These are phyloP conservation scores for Mollisia scopiformis DNA, from an alignment of 2,329 filamentous ascomycete species.

Conservation along the genomic window DNA sequence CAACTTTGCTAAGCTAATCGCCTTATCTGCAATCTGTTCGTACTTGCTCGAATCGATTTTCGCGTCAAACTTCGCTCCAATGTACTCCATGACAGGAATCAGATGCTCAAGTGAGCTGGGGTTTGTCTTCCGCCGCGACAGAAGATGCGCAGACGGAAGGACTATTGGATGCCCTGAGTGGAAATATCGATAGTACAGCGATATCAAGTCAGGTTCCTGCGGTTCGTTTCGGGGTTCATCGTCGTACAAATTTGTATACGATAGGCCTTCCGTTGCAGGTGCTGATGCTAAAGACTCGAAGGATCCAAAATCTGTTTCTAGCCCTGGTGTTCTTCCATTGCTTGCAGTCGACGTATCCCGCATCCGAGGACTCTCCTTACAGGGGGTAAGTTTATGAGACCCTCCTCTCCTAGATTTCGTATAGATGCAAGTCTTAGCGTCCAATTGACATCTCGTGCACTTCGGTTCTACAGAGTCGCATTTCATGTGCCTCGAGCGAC, in stretches of 20 bases:
- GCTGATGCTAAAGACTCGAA: neutral
- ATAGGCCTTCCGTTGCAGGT: neutral
- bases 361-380: neutral
- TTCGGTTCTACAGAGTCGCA: constrained; percentile 53
- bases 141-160: constrained; percentile 33
- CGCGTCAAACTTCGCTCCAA: constrained; percentile 33
- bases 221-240: neutral
- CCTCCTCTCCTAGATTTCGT: constrained; percentile 53
- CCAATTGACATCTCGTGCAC: constrained; percentile 48
- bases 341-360: neutral
- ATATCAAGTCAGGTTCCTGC: neutral
- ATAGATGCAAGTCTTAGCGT: constrained; percentile 51
- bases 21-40: constrained; percentile 2
- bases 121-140: constrained; percentile 30
- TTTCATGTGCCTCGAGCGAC: constrained; percentile 54
- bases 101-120: constrained; percentile 32
- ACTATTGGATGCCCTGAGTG: constrained; percentile 38
- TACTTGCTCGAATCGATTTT: neutral
- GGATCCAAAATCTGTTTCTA: neutral
- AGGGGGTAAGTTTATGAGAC: constrained; percentile 5
- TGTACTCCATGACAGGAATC: constrained; percentile 37
- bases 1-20: constrained; percentile 5
- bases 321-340: neutral
- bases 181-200: constrained; percentile 27
- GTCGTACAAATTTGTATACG: neutral